Conservation (phyloP, 176 grass and related monocot genomes). For the Triticum timopheevii region DNA sequence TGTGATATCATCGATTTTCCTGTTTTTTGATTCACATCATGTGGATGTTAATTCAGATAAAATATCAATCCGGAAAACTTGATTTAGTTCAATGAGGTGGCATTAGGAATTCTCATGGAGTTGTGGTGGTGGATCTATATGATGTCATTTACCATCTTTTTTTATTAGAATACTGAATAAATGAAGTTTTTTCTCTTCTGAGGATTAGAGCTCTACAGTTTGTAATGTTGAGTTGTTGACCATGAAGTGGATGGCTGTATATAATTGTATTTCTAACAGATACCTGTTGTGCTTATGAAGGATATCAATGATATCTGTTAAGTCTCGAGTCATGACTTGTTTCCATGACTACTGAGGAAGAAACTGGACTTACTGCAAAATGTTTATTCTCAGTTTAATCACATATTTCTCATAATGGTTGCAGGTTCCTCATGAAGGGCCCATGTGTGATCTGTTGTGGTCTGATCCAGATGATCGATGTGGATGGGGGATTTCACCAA, state of each 20-base stretch:
- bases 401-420: background rate
- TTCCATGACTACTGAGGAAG: background rate
- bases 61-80: background rate
- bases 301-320: conserved; percentile 4
- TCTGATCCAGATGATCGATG: conserved; percentile 96
- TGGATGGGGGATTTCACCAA: conserved; percentile 98
- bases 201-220: background rate
- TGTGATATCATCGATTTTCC: background rate
- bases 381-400: conserved; percentile 15
- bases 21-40: background rate
- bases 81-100: background rate
- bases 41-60: background rate
- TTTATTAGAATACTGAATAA: background rate
- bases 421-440: conserved; percentile 98
- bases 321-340: background rate
- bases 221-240: background rate
- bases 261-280: background rate
- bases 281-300: background rate
- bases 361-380: background rate
- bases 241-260: background rate
- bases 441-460: conserved; percentile 98
- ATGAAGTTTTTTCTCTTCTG: conserved; percentile 3
- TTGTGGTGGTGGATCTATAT: background rate
- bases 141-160: background rate
- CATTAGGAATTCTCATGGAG: background rate